These are phyloP conservation scores for Dendrobium huoshanense DNA, from an alignment of 106 monocot species.

Conservation along the genomic window DNA sequence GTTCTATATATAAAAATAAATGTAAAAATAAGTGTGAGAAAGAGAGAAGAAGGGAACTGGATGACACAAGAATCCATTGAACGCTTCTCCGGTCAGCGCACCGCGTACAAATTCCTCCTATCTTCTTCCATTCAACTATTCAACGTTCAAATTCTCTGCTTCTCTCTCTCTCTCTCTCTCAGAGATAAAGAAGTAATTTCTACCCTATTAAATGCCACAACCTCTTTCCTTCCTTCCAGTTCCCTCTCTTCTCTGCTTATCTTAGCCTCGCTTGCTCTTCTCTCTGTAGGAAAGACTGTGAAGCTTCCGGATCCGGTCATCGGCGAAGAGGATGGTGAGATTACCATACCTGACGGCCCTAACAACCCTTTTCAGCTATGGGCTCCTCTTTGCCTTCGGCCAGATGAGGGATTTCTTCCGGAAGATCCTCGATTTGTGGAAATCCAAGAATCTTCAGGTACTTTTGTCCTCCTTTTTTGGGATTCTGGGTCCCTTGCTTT, in stretches of 20 bases:
- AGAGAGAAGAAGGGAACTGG: no score
- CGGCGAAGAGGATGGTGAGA: constrained; percentile 61
- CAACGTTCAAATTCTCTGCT: constrained; percentile 7
- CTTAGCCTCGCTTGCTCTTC: neutral
- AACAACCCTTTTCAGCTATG: constrained; percentile 89
- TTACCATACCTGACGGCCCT: constrained; percentile 73
- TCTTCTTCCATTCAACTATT: constrained; percentile 13
- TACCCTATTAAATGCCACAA: neutral
- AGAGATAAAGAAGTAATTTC: neutral
- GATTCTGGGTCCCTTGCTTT: neutral
- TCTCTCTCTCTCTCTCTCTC: neutral
- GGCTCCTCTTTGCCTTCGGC: constrained; percentile 82
- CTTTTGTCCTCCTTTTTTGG: neutral
- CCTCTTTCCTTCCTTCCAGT: neutral
- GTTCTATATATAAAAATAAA: no score
- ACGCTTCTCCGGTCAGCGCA: constrained; percentile 1
- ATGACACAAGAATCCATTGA: no score
- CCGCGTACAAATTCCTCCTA: neutral
- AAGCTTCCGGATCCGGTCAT: neutral
- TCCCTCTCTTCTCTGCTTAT: neutral
- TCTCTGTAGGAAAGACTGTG: neutral
- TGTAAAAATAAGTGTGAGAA: no score
- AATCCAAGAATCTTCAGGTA: constrained; percentile 56
- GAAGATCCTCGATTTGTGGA: constrained; percentile 62
- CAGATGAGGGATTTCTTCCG: constrained; percentile 79